Evolutionary conservation across 2,329 filamentous ascomycete species (phyloP), one percentile per base, ranked within the genome.

Genomic region (Verticillium zaregamsianum): DNA sequence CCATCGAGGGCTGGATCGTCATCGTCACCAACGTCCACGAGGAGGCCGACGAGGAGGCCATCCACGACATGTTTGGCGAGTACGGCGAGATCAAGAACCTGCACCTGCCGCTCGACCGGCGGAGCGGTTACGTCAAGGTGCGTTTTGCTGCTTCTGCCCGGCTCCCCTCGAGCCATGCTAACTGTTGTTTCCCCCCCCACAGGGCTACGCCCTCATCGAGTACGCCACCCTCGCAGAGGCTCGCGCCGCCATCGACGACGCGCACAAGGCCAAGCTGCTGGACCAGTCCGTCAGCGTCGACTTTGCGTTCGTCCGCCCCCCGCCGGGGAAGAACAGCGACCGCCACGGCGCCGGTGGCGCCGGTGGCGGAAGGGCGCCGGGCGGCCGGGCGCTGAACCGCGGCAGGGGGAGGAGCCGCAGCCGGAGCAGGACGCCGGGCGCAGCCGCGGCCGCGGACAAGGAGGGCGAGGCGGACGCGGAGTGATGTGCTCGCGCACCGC

Each of bases 1-100:
- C 90, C 61, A 93, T 95, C 71, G 91, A 95, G 77, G 91, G 92
- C 68, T 95, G 92, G 92, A 95, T 95, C 75, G 82, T 95, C 70
- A 87, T 92, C 65, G 91, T 91, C 67, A 93, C 91, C 59, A 95
- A 95, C 71, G 89, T 95, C 37, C 91, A 95, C 78, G 91, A 95
- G 73, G 91, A 95, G 75, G 90, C 91, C 58, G 90, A 89, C 68
- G 91, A 95, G 77, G 91, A 95, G 79, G 88, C 91, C 55, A 75
- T 95, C 61, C 90, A 90, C 70, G 92, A 95, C 74, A 83, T 87
- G 74, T 95, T 95, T 74, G 90, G 87, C 70, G 91, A 95, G 69
- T 95, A 85, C 71, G 92, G 92, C 68, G 90, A 94, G 77, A 92
- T 95, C 71, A 93, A 93, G 82, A 95, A 95, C 72, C 73, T 94